Evolutionary conservation across 805 yeast genomes (phyloP), one percentile per base, ranked within the genome.

Genomic region (Saccharomycopsis sp.): DNA sequence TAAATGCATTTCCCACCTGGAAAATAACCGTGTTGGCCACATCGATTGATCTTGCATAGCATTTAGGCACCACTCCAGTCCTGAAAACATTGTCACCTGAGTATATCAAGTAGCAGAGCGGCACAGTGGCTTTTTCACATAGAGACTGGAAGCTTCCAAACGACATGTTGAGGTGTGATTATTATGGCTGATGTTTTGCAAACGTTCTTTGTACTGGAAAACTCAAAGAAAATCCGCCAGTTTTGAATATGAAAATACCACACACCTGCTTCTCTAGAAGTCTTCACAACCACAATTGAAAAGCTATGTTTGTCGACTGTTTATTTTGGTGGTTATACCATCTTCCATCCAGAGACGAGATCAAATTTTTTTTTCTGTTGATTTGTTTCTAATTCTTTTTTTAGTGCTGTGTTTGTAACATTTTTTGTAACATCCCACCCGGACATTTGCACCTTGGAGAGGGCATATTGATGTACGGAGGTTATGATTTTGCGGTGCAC

Each of bases 21-120:
- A 91, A 92, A 20, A 92, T 89, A 73, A 89, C 78, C 0, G 98
- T 92, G 72, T 92, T 92, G 55, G 97, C 97, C 47, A 92, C 67
- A 63, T 86, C 91, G 21, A 92, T 89, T 4, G 92, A 79, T 66
- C 97, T 75, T 0, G 97, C 85, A 64, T 89, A 92, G 72, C 98
- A 92, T 46, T 71, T 69, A 2, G 97, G 84, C 29, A 89, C 68
- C 24, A 91, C 75, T 1, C 97, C 97, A 3, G 76, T 70, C 34
- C 76, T 70, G 57, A 79, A 67, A 59, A 68, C 24, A 60, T 60
- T 52, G 64, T 71, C 58, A n/a, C 50, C 51, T 8, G 58, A 29
- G 34, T 40, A 20, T 3, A 61, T 44, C 16, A 57, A 29, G 5
- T 48, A 44, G 37, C 63, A 61, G 3, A 61, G 41, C 2, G 63